Conservation (phyloP, 2,329 filamentous ascomycete genomes). For the Trichoderma hamatum region DNA sequence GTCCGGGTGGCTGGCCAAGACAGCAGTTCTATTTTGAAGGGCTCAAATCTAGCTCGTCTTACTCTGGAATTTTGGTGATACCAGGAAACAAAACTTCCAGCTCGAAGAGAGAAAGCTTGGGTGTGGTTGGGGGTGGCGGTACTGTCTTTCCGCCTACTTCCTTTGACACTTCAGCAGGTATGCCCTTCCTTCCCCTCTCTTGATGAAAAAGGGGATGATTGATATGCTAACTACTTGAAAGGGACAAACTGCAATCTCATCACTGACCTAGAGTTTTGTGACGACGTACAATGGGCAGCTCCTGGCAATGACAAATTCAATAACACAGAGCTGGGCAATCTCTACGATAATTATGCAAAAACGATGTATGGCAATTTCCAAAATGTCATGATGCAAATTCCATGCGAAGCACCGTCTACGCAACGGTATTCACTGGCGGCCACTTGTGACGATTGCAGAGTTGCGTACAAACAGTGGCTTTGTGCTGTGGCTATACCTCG, state of each 20-base stretch:
- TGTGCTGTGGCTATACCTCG: constrained; percentile 91
- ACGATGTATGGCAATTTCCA: constrained; percentile 75
- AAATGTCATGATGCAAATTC: constrained; percentile 79
- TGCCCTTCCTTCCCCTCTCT: constrained; percentile 31
- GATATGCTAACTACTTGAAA: constrained; percentile 36
- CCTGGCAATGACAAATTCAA: constrained; percentile 74
- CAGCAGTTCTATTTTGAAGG: constrained; percentile 85
- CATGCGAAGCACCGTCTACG: constrained; percentile 75
- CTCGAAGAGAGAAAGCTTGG: constrained; percentile 40
- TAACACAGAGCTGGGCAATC: constrained; percentile 63
- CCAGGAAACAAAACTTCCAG: constrained; percentile 55
- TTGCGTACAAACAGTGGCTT: constrained; percentile 91
- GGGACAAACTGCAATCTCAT: constrained; percentile 84
- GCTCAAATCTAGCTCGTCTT: constrained; percentile 71
- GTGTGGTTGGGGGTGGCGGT: constrained; percentile 69
- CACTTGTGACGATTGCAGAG: constrained; percentile 73
- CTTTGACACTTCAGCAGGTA: constrained; percentile 81
- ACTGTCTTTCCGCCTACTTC: constrained; percentile 70
- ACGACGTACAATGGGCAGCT: constrained; percentile 86
- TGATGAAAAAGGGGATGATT: background rate
- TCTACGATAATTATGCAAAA: constrained; percentile 78
- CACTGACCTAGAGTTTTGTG: constrained; percentile 85
- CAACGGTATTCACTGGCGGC: constrained; percentile 81
- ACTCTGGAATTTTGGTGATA: constrained; percentile 73
- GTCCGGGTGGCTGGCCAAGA: constrained; percentile 68